Percentiles rank a stretch among this genome's conserved stretches.
These are phyloP conservation scores for Sclerotinia spermophila DNA, from an alignment of 2,329 filamentous ascomycete species.

Conservation along the genomic window DNA sequence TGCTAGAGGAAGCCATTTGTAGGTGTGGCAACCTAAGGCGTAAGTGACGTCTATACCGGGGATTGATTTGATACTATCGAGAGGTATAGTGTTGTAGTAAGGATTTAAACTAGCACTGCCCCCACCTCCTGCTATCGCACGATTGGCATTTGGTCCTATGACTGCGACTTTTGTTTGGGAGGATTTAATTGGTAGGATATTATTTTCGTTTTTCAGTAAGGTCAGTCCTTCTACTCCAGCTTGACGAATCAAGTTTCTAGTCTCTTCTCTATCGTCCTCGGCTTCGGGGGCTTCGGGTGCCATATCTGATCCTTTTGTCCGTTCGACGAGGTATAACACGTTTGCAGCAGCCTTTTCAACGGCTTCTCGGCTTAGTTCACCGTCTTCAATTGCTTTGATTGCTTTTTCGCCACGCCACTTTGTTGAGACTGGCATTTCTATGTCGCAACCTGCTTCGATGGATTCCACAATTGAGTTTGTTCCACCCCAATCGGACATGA, in stretches of 20 bases:
- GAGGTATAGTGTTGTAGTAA: conserved; percentile 63
- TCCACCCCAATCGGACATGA: conserved; percentile 59
- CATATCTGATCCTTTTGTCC: conserved; percentile 58
- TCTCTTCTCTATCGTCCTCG: conserved; percentile 55
- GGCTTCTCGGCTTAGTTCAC: conserved; percentile 45
- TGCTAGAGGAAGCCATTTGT: conserved; percentile 63
- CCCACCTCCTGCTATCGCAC: conserved; percentile 64
- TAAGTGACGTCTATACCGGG: conserved; percentile 56
- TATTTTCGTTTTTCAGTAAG: conserved; percentile 59
- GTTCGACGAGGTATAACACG: conserved; percentile 56
- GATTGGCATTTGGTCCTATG: conserved; percentile 65
- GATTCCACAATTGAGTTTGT: conserved; percentile 54
- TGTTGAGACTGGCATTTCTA: conserved; percentile 55
- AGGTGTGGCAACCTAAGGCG: conserved; percentile 59
- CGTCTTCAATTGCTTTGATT: conserved; percentile 49
- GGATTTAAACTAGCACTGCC: conserved; percentile 66
- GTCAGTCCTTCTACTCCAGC: conserved; percentile 61
- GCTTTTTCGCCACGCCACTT: conserved; percentile 57
- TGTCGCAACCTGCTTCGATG: conserved; percentile 53
- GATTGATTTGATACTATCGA: conserved; percentile 56
- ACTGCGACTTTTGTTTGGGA: conserved; percentile 58
- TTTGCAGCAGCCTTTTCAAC: conserved; percentile 59
- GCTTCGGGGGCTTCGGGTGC: conserved; percentile 54
- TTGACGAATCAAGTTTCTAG: conserved; percentile 55
- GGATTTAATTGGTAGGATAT: conserved; percentile 55